Percentiles rank a stretch among this genome's conserved stretches.
Evolutionary conservation across 495 filamentous ascomycete species (phyloP).

Genomic region (Hypoxylon cercidicola): DNA sequence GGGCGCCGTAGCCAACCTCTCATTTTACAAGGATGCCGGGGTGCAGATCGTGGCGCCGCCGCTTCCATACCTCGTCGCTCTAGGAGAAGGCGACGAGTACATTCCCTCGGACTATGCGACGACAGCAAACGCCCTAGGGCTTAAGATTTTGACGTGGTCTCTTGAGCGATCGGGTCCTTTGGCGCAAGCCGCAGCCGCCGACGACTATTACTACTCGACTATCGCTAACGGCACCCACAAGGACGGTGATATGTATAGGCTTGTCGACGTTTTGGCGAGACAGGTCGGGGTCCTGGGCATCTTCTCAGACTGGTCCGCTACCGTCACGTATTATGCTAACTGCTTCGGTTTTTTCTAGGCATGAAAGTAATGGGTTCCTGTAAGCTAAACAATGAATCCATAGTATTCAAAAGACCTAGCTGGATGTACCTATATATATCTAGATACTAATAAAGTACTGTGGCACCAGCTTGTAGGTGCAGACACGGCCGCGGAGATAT

Average conservation of each 20-base stretch:
- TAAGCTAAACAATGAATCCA: too few relatives aligned
- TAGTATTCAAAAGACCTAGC: too few relatives aligned
- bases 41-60: slow-evolving; percentile 58
- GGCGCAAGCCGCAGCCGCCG: slow-evolving; percentile 52
- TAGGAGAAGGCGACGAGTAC: slow-evolving; percentile 49
- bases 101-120: slow-evolving; percentile 56
- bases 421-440: too few relatives aligned
- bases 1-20: slow-evolving; percentile 60
- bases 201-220: slow-evolving; percentile 65
- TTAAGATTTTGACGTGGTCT: slow-evolving; percentile 71
- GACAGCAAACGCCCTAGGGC: slow-evolving; percentile 61
- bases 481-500: too few relatives aligned
- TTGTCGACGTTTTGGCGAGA: slow-evolving; percentile 66
- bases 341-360: slow-evolving; percentile 60
- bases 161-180: slow-evolving; percentile 68
- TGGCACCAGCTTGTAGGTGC: too few relatives aligned
- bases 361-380: neutral
- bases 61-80: slow-evolving; percentile 53
- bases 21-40: slow-evolving; percentile 54
- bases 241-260: slow-evolving; percentile 67
- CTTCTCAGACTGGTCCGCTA: slow-evolving; percentile 71
- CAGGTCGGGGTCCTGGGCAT: slow-evolving; percentile 66
- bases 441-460: too few relatives aligned
- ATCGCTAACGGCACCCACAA: slow-evolving; percentile 61
- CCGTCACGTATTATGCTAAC: slow-evolving; percentile 70